Evolutionary conservation across 495 filamentous ascomycete genomes (phyloP), one percentile per base, ranked within the genome.

Genomic region (Penicillium ucsense): DNA sequence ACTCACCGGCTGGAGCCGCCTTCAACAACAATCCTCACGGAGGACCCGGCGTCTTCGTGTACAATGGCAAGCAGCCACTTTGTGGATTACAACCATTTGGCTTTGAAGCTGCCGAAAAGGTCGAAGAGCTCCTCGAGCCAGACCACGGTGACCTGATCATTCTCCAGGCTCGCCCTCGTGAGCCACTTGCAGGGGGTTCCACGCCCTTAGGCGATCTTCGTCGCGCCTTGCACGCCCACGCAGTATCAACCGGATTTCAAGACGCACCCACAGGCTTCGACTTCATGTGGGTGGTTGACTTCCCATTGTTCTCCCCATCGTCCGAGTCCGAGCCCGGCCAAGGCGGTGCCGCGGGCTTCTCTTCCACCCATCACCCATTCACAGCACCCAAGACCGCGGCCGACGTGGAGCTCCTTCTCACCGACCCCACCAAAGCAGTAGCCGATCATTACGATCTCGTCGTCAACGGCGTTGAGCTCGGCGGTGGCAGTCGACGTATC

Each of bases 391-490:
- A 84, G 45, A 75, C 79, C 5, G 54, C 75, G 8, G 68, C 71
- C 8, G 94, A 97, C 57, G 78, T 94, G 30, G 82, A 87, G 38
- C 60, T 89, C 2, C 78, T 96, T 7, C 65, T 76, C 12, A 82
- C 78, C 4, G 73, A 88, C 45, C 94, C 92, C 2, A 72, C 84
- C 7, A 66, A 76, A 48, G 89, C 77, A 0, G 76, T 74, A 35
- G 90, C 79, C 1, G 89, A 94, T 60, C 87, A 94, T 62, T 98
- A 94, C 62, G 92, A 98, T 57, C 76, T 98, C 10, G 92, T 98
- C 8, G 78, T 97, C 48, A 98, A 98, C 59, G 92, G 92, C 10
- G 80, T 95, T 9, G 92, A 98, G 64, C 76, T 98, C 30, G 92
- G 92, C 37, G 92, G 92, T 8, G 92, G 92, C 7, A 94, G 87